Evolutionary conservation across 2,329 filamentous ascomycete genomes (phyloP).

Genomic region (Pezicula carpinea): DNA sequence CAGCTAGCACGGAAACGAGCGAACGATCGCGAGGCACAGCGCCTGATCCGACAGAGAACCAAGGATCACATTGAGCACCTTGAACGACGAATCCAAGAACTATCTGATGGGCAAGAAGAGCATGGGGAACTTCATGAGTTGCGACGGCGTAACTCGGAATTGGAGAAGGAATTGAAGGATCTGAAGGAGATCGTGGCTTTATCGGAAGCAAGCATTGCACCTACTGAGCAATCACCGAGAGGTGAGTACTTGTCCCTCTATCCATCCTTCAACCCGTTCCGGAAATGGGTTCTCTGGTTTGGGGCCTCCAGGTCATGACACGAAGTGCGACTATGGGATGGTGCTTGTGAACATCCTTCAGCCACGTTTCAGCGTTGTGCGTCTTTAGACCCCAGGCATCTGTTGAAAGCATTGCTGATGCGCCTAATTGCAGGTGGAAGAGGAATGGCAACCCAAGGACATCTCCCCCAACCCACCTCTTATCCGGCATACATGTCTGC

Average conservation of each 20-base stretch:
- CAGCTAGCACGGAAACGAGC: conserved; percentile 85
- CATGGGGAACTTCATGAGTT: conserved; percentile 49
- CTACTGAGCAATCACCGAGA: not conserved
- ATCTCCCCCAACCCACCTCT: not conserved
- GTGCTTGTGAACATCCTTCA: no score
- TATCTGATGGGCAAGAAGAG: conserved; percentile 46
- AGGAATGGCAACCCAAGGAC: not conserved
- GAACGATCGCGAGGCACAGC: conserved; percentile 86
- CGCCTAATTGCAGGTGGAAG: not conserved
- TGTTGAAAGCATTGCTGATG: not conserved
- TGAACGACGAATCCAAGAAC: conserved; percentile 69
- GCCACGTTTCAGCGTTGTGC: not conserved
- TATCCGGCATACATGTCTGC: not conserved
- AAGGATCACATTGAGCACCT: conserved; percentile 79
- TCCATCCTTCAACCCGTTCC: no score
- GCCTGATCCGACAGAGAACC: conserved; percentile 79
- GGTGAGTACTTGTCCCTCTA: not conserved
- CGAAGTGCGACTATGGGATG: no score
- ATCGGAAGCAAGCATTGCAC: not conserved
- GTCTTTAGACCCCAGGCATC: not conserved
- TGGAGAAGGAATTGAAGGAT: conserved; percentile 45
- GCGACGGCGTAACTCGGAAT: conserved; percentile 45
- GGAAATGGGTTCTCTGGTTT: no score
- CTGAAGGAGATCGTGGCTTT: conserved; percentile 16
- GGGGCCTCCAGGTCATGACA: no score